These are phyloP conservation scores for Coffea humblotiana DNA, from an alignment of 305 asterid genomes.

Conservation along the genomic window DNA sequence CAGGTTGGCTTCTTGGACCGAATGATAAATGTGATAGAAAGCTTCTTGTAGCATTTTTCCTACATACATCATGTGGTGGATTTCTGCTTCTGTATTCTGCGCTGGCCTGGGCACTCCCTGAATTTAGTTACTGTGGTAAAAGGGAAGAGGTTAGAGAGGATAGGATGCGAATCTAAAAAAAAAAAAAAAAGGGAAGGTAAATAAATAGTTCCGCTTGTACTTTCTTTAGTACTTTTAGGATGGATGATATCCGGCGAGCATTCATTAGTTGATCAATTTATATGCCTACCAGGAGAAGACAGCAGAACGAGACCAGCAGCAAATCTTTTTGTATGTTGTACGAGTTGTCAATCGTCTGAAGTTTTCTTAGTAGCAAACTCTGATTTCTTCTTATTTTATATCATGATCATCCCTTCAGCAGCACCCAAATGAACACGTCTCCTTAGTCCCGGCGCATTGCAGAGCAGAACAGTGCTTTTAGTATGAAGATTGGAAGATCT, in stretches of 20 bases:
- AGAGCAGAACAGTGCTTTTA: neutral
- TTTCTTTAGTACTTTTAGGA: neutral
- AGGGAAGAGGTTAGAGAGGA: neutral
- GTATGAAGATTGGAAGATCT: neutral
- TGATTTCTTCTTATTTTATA: neutral
- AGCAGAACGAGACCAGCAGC: neutral
- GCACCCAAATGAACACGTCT: neutral
- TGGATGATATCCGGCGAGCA: neutral
- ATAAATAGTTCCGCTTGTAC: neutral
- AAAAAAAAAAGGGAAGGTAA: neutral
- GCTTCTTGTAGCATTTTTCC: neutral
- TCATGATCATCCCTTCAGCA: neutral
- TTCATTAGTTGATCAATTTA: neutral
- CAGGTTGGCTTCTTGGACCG: neutral
- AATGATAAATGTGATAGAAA: neutral
- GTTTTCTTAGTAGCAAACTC: neutral
- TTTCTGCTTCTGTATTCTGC: neutral
- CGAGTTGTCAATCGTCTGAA: neutral
- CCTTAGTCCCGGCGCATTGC: neutral
- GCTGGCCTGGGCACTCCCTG: neutral
- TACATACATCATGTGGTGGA: neutral
- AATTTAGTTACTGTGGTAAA: neutral
- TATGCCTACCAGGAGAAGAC: neutral
- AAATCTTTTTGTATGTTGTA: neutral
- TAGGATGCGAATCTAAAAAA: conserved; percentile 9